Base-by-base conservation (phyloP, 2,329 filamentous ascomycete genomes). In the Aspergillus amoenus region DNA sequence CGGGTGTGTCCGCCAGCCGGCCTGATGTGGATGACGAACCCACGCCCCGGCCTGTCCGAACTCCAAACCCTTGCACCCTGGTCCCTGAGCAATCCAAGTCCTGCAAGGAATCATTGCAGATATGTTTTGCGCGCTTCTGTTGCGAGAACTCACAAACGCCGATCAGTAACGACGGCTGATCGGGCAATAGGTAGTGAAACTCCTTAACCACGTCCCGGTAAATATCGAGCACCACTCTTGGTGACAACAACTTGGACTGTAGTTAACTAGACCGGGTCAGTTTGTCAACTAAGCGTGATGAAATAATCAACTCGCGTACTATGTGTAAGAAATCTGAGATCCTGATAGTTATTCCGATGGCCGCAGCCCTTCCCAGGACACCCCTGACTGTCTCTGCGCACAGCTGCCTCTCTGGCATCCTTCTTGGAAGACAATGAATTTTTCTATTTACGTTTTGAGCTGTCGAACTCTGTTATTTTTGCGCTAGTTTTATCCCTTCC, bases 291-390 rank as follows among this genome's bases (percentile, higher is more conserved):
- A 15, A 22, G 5, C 27, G 43, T n/a, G n/a, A 7, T 7, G 0
- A 17, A n/a, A 21, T 22, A 11, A 17, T 40, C 12, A 37, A 48
- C 44, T 48, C 44, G 48, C 44, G 48, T 7, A 21, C 42, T 17
- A 54, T 47, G 42, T 48, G 52, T n/a, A 9, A 11, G 15, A 44
- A 55, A n/a, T 44, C 52, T 34, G 44, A 30, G 44, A 22, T 34
- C 27, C 27, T 21, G 41, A 34, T 55, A 43, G 18, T 37, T 12
- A 30, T 30, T 42, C 13, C 44, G 52, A 37, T 55, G 48, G 32
- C 43, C 21, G 17, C 52, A 55, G 4, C 17, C 18, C 32, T 15
- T 32, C 34, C 43, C 52, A 1, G 37, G 52, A 17, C 52, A 55
- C 34, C 21, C 12, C 52, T 48, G 47, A 17, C 52, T 55, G 21